Conservation (phyloP, 75 land plant species). For the Pinus tabuliformis region DNA sequence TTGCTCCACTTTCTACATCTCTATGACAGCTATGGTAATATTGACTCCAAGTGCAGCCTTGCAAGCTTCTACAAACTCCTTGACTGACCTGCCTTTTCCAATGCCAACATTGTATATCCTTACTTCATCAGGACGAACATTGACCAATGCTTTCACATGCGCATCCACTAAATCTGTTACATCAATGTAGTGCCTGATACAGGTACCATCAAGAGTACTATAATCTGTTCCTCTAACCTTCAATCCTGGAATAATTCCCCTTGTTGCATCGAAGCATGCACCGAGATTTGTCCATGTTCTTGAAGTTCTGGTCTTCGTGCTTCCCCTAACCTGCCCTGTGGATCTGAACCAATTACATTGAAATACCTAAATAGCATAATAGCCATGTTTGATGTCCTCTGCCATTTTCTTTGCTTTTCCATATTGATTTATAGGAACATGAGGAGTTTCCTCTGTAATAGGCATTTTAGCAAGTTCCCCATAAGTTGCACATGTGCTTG, state of each 20-base stretch:
- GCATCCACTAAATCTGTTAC: conserved; percentile 95
- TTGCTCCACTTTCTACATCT: too few relatives aligned
- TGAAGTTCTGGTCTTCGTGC: conserved; percentile 84
- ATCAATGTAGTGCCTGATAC: conserved; percentile 87
- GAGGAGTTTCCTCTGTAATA: conserved; percentile 35
- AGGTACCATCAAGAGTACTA: conserved; percentile 81
- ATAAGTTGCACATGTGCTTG: conserved; percentile 29
- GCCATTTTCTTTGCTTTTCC: too few relatives aligned
- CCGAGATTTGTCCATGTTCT: conserved; percentile 86
- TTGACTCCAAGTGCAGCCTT: conserved; percentile 77
- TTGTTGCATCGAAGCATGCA: conserved; percentile 94
- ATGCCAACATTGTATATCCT: conserved; percentile 93
- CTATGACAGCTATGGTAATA: conserved; percentile 67
- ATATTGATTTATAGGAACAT: too few relatives aligned
- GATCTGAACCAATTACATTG: conserved; percentile 94
- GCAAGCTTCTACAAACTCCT: conserved; percentile 95
- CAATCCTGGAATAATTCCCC: conserved; percentile 64
- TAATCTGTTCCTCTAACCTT: conserved; percentile 90
- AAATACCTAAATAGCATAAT: conserved; percentile 80
- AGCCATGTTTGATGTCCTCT: too few relatives aligned
- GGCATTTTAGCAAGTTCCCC: conserved; percentile 23
- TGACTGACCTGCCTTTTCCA: conserved; percentile 89
- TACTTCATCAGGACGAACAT: conserved; percentile 53
- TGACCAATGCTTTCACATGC: conserved; percentile 85
- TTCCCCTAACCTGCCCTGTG: conserved; percentile 82